phyloP scores from a whole-genome alignment of 371 early-diverging fungal species.

The Mucor plumbeus region DNA sequence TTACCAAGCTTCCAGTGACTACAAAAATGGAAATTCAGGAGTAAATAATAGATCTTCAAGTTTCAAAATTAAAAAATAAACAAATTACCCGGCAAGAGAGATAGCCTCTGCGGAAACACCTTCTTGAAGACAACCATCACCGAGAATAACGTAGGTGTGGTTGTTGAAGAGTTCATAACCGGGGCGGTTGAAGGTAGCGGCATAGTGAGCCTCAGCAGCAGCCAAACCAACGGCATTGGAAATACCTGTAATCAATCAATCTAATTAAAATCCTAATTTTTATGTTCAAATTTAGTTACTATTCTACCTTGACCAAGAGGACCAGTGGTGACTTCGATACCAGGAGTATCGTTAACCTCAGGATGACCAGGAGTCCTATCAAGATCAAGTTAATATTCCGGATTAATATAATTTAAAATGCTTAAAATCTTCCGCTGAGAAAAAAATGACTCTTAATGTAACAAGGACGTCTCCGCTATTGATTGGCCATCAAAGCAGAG shows the following conservation, averaged over 20 bases:
- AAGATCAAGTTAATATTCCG: conserved; percentile 5
- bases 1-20: conserved; percentile 96
- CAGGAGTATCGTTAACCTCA: conserved; percentile 83
- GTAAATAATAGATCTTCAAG: conserved; percentile 3
- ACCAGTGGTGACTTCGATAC: conserved; percentile 99
- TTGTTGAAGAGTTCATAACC: conserved; percentile 85
- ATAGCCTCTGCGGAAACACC: conserved; percentile 98
- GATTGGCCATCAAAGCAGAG: conserved; percentile 8
- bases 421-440: conserved; percentile 7
- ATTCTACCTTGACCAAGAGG: conserved; percentile 97
- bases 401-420: not conserved
- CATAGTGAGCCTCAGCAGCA: conserved; percentile 87
- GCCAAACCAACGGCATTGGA: conserved; percentile 98
- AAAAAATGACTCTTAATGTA: conserved; percentile 23
- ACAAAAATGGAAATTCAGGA: conserved; percentile 15
- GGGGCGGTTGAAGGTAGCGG: conserved; percentile 90
- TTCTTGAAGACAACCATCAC: conserved; percentile 99
- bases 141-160: conserved; percentile 88
- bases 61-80: not conserved
- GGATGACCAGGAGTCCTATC: conserved; percentile 95
- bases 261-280: not conserved
- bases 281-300: not conserved
- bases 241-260: conserved; percentile 53
- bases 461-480: conserved; percentile 1
- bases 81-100: conserved; percentile 91